Evolutionary conservation across 2,329 filamentous ascomycete genomes (phyloP).

Genomic region (Fusarium continuum): DNA sequence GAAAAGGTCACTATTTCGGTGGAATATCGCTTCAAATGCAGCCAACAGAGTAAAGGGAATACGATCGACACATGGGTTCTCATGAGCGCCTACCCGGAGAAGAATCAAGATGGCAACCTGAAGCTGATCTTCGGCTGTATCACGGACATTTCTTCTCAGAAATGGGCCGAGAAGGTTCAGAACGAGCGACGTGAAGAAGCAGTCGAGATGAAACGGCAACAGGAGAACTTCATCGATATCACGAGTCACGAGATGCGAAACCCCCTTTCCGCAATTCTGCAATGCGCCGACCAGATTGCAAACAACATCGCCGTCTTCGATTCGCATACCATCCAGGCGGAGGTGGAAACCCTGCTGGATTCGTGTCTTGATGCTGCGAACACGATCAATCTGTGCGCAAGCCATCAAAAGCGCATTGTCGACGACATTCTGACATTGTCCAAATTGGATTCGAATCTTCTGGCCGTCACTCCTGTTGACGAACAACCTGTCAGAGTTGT

Average conservation of each 20-base stretch:
- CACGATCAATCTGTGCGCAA: slow-evolving; percentile 81
- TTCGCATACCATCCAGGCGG: slow-evolving; percentile 49
- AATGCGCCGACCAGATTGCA: slow-evolving; percentile 78
- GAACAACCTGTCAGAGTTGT: slow-evolving; percentile 75
- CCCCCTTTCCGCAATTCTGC: slow-evolving; percentile 76
- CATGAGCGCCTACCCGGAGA: slow-evolving; percentile 80
- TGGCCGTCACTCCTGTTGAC: slow-evolving; percentile 75
- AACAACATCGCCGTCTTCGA: slow-evolving; percentile 58
- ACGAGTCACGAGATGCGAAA: slow-evolving; percentile 82
- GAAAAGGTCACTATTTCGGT: slow-evolving; percentile 72
- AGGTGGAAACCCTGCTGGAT: slow-evolving; percentile 61
- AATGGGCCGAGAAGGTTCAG: slow-evolving; percentile 84
- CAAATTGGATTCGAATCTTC: slow-evolving; percentile 75
- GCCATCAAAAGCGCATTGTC: slow-evolving; percentile 78
- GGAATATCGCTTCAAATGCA: slow-evolving; percentile 79
- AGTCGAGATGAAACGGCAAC: slow-evolving; percentile 78
- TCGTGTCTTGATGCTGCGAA: slow-evolving; percentile 77
- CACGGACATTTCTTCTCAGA: slow-evolving; percentile 86
- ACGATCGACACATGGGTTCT: slow-evolving; percentile 78
- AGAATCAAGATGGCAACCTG: slow-evolving; percentile 67
- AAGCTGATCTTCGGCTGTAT: slow-evolving; percentile 83
- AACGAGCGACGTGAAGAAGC: slow-evolving; percentile 81
- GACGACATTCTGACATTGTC: slow-evolving; percentile 73
- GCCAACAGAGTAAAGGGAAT: slow-evolving; percentile 68
- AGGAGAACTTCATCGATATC: slow-evolving; percentile 78